These are phyloP conservation scores for Pseudomonodictys pantanalensis DNA, from an alignment of 495 filamentous ascomycete genomes.

Conservation along the genomic window DNA sequence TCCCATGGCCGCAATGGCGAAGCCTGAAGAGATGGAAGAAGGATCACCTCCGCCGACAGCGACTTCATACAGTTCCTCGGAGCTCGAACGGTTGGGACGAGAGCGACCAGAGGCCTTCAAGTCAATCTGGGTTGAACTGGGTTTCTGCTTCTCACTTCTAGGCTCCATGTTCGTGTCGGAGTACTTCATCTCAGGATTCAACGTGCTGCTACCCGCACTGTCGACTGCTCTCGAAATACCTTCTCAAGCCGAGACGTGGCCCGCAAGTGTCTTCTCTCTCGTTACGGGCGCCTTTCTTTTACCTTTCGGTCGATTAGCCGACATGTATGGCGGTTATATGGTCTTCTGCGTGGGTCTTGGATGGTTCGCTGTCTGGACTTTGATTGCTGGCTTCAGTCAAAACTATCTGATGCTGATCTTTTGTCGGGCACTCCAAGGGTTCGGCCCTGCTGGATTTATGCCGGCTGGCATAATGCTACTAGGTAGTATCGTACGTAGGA, in stretches of 20 bases:
- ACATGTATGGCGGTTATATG: constrained; percentile 67
- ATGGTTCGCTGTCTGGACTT: constrained; percentile 71
- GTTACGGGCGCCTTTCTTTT: constrained; percentile 72
- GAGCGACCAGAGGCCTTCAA: constrained; percentile 66
- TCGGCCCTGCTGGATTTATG: constrained; percentile 75
- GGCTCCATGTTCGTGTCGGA: constrained; percentile 74
- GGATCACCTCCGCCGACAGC: neutral
- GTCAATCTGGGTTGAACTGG: constrained; percentile 58
- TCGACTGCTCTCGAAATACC: constrained; percentile 63
- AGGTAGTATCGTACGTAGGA: constrained; percentile 53
- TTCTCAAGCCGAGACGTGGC: constrained; percentile 66
- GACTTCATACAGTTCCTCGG: constrained; percentile 13
- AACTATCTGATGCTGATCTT: constrained; percentile 72
- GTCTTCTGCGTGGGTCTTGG: constrained; percentile 64
- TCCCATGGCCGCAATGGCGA: neutral
- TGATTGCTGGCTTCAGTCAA: constrained; percentile 69
- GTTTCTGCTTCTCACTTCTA: constrained; percentile 69
- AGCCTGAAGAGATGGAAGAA: neutral
- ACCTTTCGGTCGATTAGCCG: constrained; percentile 68
- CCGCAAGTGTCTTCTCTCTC: constrained; percentile 72
- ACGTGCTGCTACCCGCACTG: constrained; percentile 72
- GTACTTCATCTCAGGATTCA: constrained; percentile 86
- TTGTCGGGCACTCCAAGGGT: constrained; percentile 72
- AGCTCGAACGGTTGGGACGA: constrained; percentile 66
- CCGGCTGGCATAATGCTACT: constrained; percentile 77